Base-by-base conservation (phyloP, 371 early-diverging fungal genomes). In the Mucor lusitanicus region DNA sequence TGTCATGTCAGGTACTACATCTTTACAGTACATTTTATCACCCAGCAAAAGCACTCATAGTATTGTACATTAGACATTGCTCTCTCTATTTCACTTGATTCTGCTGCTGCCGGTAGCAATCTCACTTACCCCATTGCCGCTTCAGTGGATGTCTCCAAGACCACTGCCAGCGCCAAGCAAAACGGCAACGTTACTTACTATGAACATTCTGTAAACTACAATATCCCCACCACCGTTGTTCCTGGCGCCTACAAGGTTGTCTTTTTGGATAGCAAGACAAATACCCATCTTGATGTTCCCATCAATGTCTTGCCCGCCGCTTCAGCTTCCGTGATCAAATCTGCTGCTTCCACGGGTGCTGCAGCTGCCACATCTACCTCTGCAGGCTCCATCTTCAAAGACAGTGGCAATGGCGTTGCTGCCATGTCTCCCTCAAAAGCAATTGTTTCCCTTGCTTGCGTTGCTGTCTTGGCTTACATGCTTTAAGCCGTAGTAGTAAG, bases 171-270 rank as follows among this genome's bases (percentile, higher is more conserved):
- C 19, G 66, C 63, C 7, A 76, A 71, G 50, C 61, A 63, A 33
- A 68, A 63, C 6, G 72, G 73, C 11, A 80, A 83, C 57, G 28
- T 65, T 8, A 80, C 81, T 12, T 73, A 65, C 17, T 83, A 83
- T 59, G 77, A 83, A 33, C 80, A 83, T 58, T 76, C 77, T 11
- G 56, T 73, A 59, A 83, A 80, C 61, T 83, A 72, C 67, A 67
- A 73, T 19, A 83, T 83, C 58, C 80, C 83, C 25, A 61, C 59
- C 17, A 77, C 70, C 1, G 72, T 80, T 1, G 33, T 65, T 33
- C 72, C 73, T 21, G 83, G 83, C n/a, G 55, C 50, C 9, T 83
- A 83, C 66, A 77, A 83, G 33, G 83, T 83, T 28, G 61, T 77
- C 19, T 80, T 83, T 56, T 48, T 69, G n/a, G 75, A 79, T 55